These are phyloP conservation scores for Alnus glutinosa DNA, from an alignment of 306 rosid species.

Conservation along the genomic window DNA sequence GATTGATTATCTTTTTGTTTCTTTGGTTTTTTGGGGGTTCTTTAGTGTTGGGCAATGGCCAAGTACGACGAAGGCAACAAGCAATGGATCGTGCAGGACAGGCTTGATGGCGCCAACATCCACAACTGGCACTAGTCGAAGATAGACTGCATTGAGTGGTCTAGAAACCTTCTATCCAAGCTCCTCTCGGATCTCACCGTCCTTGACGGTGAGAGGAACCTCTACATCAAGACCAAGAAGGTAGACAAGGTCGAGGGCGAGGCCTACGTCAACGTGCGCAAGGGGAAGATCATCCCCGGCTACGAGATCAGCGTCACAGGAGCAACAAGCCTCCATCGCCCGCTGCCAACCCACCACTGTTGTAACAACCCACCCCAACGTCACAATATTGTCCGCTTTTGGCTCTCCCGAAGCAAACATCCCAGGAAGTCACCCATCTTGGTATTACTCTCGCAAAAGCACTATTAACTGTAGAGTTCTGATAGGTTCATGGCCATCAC, in stretches of 20 bases:
- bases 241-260: constrained; percentile 75
- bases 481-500: no score
- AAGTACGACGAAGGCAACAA: constrained; percentile 91
- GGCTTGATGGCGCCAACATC: constrained; percentile 90
- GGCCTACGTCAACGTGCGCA: constrained; percentile 86
- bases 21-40: neutral
- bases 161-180: constrained; percentile 54
- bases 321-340: no score
- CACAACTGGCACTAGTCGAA: constrained; percentile 99
- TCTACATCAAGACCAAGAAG: constrained; percentile 53
- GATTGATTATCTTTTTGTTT: neutral
- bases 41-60: constrained; percentile 50
- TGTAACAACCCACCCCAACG: no score
- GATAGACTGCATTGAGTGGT: constrained; percentile 90
- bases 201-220: constrained; percentile 67
- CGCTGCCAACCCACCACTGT: no score
- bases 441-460: no score
- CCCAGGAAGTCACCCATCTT: no score
- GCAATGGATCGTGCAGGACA: constrained; percentile 95
- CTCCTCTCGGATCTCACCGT: constrained; percentile 64
- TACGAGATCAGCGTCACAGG: constrained; percentile 67
- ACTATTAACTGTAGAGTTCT: no score
- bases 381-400: no score
- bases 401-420: no score
- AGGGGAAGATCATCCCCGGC: constrained; percentile 92